A percentile compares a stretch with the other conserved stretches of the same genome.
Conservation (phyloP, 2,329 filamentous ascomycete species). For the Calonectria crousiana region DNA sequence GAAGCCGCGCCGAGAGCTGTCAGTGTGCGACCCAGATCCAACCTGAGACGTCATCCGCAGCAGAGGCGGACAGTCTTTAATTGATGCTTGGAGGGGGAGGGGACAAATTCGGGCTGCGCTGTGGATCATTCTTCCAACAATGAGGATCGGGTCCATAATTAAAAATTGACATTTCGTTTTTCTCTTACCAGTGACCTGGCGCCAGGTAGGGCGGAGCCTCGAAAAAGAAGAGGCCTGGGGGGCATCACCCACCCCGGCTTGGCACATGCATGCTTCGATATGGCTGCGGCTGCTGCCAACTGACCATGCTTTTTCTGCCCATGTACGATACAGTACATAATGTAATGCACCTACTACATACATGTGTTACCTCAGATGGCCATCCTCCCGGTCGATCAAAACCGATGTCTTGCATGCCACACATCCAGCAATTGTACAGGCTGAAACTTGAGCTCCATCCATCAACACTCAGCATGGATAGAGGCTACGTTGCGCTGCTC, state of each 20-base stretch:
- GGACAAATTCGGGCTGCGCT: neutral
- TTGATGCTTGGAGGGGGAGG: neutral
- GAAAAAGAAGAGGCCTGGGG: neutral
- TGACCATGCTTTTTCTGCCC: conserved; percentile 2
- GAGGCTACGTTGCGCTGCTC: neutral
- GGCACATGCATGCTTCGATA: neutral
- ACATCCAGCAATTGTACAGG: neutral
- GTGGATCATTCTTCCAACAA: conserved; percentile 4
- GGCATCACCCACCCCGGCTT: neutral
- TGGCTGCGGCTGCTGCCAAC: conserved; percentile 3
- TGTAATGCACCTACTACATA: neutral
- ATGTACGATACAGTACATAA: conserved; percentile 3
- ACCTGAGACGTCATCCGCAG: neutral
- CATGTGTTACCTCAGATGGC: neutral
- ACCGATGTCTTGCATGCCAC: conserved; percentile 8
- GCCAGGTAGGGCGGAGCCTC: neutral
- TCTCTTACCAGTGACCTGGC: neutral
- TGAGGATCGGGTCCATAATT: conserved; percentile 6
- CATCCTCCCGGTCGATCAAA: neutral
- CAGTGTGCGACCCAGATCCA: neutral
- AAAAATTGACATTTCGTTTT: neutral
- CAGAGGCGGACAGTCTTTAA: neutral
- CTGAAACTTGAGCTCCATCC: conserved; percentile 7
- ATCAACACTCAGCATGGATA: neutral
- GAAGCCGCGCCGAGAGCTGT: neutral